phyloP scores from a whole-genome alignment of 495 filamentous ascomycete species.

The Antarctomyces pellizariae region DNA sequence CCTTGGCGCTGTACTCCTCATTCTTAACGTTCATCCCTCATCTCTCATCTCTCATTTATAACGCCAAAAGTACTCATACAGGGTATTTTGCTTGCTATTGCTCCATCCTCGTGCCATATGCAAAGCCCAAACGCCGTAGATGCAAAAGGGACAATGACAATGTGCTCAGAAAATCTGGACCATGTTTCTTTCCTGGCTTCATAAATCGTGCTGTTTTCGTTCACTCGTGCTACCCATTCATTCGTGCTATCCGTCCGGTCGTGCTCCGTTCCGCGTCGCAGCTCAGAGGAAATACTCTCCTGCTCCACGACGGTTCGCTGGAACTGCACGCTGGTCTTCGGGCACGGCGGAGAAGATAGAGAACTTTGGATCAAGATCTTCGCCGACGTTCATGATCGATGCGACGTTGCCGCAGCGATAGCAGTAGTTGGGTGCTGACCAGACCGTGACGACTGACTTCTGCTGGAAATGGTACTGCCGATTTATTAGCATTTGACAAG shows the following conservation, averaged over 20 bases:
- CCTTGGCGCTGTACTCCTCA: no score
- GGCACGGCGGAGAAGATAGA: constrained; percentile 88
- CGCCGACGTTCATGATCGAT: constrained; percentile 82
- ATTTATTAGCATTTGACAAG: constrained; percentile 6
- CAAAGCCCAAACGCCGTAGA: no score
- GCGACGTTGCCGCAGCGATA: constrained; percentile 96
- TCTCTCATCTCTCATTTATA: no score
- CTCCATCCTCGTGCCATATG: no score
- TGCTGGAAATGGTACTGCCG: constrained; percentile 72
- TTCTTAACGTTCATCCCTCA: no score
- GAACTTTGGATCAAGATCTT: constrained; percentile 68
- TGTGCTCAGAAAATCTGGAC: no score
- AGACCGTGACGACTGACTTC: constrained; percentile 96
- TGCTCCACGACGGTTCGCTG: constrained; percentile 53
- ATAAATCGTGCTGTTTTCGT: constrained; percentile 3
- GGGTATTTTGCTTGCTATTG: no score
- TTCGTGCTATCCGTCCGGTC: constrained; percentile 16
- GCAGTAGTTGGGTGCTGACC: constrained; percentile 97
- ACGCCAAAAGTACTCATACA: no score
- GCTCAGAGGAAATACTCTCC: constrained; percentile 90
- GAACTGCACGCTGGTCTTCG: constrained; percentile 74
- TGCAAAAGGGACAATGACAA: no score
- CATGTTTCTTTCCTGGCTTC: constrained; percentile 8
- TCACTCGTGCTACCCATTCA: constrained; percentile 10
- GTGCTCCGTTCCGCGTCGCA: no score